These are phyloP conservation scores for Bipolaris cookei DNA, from an alignment of 2,329 filamentous ascomycete species.

Conservation along the genomic window DNA sequence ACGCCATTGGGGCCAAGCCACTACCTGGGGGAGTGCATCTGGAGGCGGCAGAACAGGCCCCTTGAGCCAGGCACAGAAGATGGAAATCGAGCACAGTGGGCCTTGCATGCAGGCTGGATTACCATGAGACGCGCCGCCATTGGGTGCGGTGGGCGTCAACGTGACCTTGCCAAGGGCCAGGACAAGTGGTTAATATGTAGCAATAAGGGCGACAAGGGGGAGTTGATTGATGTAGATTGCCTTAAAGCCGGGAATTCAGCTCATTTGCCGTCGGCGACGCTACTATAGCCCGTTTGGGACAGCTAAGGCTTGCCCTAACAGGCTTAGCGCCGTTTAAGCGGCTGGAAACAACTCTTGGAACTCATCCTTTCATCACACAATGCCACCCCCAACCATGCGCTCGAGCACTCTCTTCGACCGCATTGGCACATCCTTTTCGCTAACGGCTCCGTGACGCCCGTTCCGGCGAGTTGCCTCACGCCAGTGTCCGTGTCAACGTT, in stretches of 20 bases:
- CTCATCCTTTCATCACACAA: constrained; percentile 23
- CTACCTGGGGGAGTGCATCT: constrained; percentile 26
- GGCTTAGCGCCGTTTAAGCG: constrained; percentile 17
- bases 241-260: constrained; percentile 37
- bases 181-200: constrained; percentile 38
- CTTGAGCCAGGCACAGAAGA: constrained; percentile 40
- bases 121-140: constrained; percentile 33
- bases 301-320: constrained; percentile 23
- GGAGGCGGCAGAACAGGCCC: constrained; percentile 24
- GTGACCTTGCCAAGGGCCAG: constrained; percentile 33
- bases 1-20: constrained; percentile 29
- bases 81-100: constrained; percentile 18
- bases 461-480: constrained; percentile 29
- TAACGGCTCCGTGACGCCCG: constrained; percentile 13
- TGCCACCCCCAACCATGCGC: constrained; percentile 20
- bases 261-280: constrained; percentile 30
- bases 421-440: constrained; percentile 14
- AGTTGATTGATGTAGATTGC: constrained; percentile 49
- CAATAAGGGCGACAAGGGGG: constrained; percentile 31
- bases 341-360: constrained; percentile 10
- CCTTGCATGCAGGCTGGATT: constrained; percentile 35
- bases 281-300: constrained; percentile 20
- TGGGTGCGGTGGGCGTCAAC: constrained; percentile 25
- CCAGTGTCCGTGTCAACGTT: constrained; percentile 18
- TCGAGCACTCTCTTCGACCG: neutral